Base-by-base conservation (phyloP, 2,329 filamentous ascomycete species). In the Zasmidium cellare region DNA sequence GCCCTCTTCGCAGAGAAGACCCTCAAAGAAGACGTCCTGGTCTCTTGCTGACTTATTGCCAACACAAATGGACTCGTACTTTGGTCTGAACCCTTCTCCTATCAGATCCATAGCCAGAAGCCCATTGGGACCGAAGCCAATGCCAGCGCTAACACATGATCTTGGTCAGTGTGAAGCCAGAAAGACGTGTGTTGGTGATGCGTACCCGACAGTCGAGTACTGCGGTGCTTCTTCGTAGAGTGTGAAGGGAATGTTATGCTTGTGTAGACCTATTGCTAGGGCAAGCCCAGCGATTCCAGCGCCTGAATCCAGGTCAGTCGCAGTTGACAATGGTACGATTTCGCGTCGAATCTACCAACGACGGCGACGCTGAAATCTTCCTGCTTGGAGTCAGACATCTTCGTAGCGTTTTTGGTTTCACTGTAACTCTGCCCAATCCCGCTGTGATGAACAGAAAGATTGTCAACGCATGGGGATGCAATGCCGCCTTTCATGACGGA, bases 231-330 rank as follows among this genome's bases (percentile, higher is more conserved):
- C 35, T 24, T 67, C 65, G 45, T 57, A 64, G 46, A 67, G 48
- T n/a, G 48, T 56, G 52, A 59, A 65, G 0, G 59, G 55, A 24
- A 69, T 64, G 22, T 48, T 25, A 20, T 60, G 46, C 49, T 67
- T 57, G 25, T 60, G 55, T 9, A 69, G 55, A n/a, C 59, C 65
- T 14, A 67, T 61, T 2, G 65, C 66, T 9, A 69, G 59, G 1
- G 51, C 41, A 1, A 69, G 57, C 9, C 66, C 66, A 23, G 55
- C 60, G 23, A 67, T 53, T 9, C 65, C 65, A 16, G 59, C 65
- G n/a, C 65, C 65, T 16, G 16, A 5, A 16, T 41, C 35, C 7
- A 14, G 7, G 35, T 41, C 35, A 41, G 7, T 41, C 35, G n/a
- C 5, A 3, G 3, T 6, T 18, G 16, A 5, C 35, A 41, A n/a